Evolutionary conservation across 2,329 filamentous ascomycete genomes (phyloP).

Genomic region (Didymella lethalis): DNA sequence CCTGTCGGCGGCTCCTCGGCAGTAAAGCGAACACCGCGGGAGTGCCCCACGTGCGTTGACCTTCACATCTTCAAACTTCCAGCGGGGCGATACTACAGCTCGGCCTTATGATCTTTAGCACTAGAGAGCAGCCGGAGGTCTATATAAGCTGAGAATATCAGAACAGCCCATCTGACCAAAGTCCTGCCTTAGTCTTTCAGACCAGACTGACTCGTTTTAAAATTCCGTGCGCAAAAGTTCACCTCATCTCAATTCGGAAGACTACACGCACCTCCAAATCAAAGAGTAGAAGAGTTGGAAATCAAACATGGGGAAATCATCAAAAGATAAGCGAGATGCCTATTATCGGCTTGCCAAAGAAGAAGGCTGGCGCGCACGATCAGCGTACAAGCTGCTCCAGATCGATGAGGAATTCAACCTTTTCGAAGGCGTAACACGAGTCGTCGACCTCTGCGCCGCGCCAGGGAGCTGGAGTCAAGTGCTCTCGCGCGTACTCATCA

Average conservation of each 20-base stretch:
- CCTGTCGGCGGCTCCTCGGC: constrained; percentile 38
- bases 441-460: constrained; percentile 94
- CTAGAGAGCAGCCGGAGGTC: not conserved
- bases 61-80: constrained; percentile 13
- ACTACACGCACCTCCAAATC: not conserved
- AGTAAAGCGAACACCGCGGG: constrained; percentile 28
- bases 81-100: not conserved
- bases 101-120: not conserved
- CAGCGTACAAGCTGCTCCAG: constrained; percentile 96
- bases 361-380: constrained; percentile 96
- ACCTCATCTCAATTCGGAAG: not conserved
- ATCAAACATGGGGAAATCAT: constrained; percentile 85
- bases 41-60: constrained; percentile 33
- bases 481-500: constrained; percentile 89
- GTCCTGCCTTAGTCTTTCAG: not conserved
- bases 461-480: constrained; percentile 98
- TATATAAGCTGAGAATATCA: not conserved
- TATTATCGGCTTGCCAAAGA: constrained; percentile 99
- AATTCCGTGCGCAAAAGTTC: not conserved
- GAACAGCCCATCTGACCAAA: not conserved
- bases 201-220: not conserved
- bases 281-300: not conserved
- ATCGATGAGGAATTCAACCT: constrained; percentile 96
- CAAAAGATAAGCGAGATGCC: constrained; percentile 97
- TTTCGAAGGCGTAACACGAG: constrained; percentile 86